Percentiles rank a stretch among this genome's conserved stretches.
These are phyloP conservation scores for Paracoccidioides brasiliensis DNA, from an alignment of 2,329 filamentous ascomycete species.

Conservation along the genomic window DNA sequence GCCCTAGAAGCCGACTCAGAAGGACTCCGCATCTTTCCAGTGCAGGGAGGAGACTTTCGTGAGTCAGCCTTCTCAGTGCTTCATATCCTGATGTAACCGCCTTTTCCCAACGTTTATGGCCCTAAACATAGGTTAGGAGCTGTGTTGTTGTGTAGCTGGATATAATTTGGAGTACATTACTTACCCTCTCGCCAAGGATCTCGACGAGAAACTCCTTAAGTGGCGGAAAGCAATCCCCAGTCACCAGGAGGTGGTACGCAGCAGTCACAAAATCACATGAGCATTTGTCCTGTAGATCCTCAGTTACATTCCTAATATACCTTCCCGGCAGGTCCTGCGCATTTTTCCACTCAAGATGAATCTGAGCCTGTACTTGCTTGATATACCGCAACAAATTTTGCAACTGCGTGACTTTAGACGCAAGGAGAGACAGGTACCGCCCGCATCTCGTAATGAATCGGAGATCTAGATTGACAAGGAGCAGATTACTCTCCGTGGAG, in stretches of 20 bases:
- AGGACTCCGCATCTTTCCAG: slow-evolving; percentile 73
- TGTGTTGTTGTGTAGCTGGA: background rate
- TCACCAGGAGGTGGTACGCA: slow-evolving; percentile 71
- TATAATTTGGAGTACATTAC: slow-evolving; percentile 14
- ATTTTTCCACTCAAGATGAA: slow-evolving; percentile 70
- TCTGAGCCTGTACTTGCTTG: slow-evolving; percentile 63
- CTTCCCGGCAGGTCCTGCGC: slow-evolving; percentile 63
- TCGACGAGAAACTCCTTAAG: slow-evolving; percentile 84
- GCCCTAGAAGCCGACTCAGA: slow-evolving; percentile 66
- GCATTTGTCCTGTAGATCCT: slow-evolving; percentile 55
- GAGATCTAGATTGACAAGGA: slow-evolving; percentile 68
- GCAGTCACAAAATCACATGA: slow-evolving; percentile 58
- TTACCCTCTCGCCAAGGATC: slow-evolving; percentile 62
- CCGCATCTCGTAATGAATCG: slow-evolving; percentile 63
- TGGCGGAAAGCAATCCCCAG: slow-evolving; percentile 61
- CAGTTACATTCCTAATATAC: slow-evolving; percentile 67
- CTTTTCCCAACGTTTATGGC: slow-evolving; percentile 92
- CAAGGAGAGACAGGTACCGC: slow-evolving; percentile 68
- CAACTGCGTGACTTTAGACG: slow-evolving; percentile 74
- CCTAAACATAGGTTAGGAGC: slow-evolving; percentile 36
- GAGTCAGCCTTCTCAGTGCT: slow-evolving; percentile 61
- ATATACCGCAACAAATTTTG: slow-evolving; percentile 81
- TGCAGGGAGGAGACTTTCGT: slow-evolving; percentile 79
- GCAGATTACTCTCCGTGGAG: slow-evolving; percentile 32
- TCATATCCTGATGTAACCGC: slow-evolving; percentile 66